Evolutionary conservation across 805 yeast genomes (phyloP).

Genomic region (Middelhovenomyces tepae): DNA sequence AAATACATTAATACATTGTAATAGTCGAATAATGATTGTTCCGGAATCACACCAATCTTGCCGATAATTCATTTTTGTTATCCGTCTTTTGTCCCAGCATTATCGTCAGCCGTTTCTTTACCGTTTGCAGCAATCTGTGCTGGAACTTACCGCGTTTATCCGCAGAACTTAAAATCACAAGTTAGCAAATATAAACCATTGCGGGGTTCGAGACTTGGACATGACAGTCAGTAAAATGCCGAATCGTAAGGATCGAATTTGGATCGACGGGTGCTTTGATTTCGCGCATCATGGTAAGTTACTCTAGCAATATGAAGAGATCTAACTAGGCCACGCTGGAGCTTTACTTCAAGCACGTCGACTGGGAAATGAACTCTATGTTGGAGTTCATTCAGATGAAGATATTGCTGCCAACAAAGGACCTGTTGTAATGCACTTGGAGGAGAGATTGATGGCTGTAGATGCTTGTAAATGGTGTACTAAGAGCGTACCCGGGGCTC

Average conservation of each 20-base stretch:
- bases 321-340: slow-evolving; percentile 64
- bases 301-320: not conserved
- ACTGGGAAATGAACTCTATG: slow-evolving; percentile 63
- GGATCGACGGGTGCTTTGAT: slow-evolving; percentile 98
- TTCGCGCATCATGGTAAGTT: slow-evolving; percentile 86
- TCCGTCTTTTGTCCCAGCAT: too few relatives aligned
- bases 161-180: too few relatives aligned
- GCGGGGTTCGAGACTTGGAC: too few relatives aligned
- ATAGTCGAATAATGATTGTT: too few relatives aligned
- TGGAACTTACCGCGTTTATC: too few relatives aligned
- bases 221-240: too few relatives aligned
- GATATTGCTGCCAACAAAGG: slow-evolving; percentile 81
- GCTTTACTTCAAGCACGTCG: slow-evolving; percentile 91
- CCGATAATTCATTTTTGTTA: too few relatives aligned
- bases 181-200: too few relatives aligned
- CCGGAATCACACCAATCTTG: too few relatives aligned
- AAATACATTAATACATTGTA: too few relatives aligned
- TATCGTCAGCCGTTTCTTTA: too few relatives aligned
- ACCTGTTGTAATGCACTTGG: slow-evolving; percentile 81
- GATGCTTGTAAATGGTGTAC: slow-evolving; percentile 88
- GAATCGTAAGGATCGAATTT: slow-evolving; percentile 47
- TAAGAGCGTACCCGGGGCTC: slow-evolving; percentile 63
- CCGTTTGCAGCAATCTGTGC: too few relatives aligned
- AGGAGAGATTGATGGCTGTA: slow-evolving; percentile 77
- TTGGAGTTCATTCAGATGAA: slow-evolving; percentile 89